Evolutionary conservation across 768 basidiomycete species (phyloP).

Genomic region (Boletellus ananas): DNA sequence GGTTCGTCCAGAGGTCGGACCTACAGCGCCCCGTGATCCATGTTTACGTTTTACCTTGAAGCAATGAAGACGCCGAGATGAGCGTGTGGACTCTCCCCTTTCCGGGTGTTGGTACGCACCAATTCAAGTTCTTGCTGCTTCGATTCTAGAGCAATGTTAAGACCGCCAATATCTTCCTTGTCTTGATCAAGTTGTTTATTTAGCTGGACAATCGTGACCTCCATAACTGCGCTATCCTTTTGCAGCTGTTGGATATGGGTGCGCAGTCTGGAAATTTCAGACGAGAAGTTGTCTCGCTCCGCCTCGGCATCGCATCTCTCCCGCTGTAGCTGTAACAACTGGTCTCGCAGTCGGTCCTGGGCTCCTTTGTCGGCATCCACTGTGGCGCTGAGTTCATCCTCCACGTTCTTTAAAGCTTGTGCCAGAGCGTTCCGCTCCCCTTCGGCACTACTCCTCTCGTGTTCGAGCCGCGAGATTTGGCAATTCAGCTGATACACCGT

Average conservation of each 20-base stretch:
- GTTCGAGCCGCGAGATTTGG: no score
- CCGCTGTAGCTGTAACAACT: conserved; percentile 8
- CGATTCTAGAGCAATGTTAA: conserved; percentile 89
- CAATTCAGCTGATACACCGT: conserved; percentile 17
- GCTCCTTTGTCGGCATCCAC: conserved; percentile 37
- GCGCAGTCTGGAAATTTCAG: conserved; percentile 58
- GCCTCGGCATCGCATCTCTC: conserved; percentile 60
- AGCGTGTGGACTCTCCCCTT: background rate
- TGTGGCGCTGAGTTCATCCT: conserved; percentile 39
- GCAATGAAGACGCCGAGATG: conserved; percentile 2
- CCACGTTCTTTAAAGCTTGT: no score
- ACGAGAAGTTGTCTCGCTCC: conserved; percentile 25
- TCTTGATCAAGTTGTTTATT: conserved; percentile 62
- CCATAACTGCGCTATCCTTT: conserved; percentile 80
- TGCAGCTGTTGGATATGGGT: conserved; percentile 66
- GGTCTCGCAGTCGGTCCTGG: conserved; percentile 29
- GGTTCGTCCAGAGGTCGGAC: conserved; percentile 52
- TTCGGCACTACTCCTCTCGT: no score
- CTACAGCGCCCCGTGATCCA: conserved; percentile 53
- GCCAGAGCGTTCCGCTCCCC: no score
- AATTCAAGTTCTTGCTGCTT: conserved; percentile 94
- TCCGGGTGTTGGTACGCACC: conserved; percentile 43
- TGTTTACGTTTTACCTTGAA: conserved; percentile 60
- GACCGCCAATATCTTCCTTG: conserved; percentile 74
- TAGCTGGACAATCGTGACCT: conserved; percentile 72